A percentile compares a stretch with the other conserved stretches of the same genome.
These are phyloP conservation scores for Kurtzmaniella quercitrusa DNA, from an alignment of 1,139 yeast genomes.

Conservation along the genomic window DNA sequence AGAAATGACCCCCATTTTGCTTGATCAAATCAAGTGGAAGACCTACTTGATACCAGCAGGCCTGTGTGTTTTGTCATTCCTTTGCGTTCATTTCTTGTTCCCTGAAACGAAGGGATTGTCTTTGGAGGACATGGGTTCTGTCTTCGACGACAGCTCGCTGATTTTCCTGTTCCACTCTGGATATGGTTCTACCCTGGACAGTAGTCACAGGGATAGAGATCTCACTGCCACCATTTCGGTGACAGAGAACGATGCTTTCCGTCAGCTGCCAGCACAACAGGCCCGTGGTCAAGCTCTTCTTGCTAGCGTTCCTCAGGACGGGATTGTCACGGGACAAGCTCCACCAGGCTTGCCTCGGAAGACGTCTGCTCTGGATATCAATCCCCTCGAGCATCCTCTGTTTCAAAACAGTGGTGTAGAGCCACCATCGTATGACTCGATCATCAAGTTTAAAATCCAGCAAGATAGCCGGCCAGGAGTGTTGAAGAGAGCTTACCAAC, in stretches of 20 bases:
- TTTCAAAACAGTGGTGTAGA: conserved; percentile 27
- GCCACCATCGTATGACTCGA: conserved; percentile 34
- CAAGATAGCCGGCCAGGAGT: conserved; percentile 14
- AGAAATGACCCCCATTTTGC: conserved; percentile 81
- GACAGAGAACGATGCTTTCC: conserved; percentile 16
- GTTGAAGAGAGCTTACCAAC: background rate
- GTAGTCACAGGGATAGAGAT: conserved; percentile 1
- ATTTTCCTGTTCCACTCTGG: conserved; percentile 43
- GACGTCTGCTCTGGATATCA: conserved; percentile 21
- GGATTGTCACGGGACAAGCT: conserved; percentile 25
- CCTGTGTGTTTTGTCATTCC: conserved; percentile 65
- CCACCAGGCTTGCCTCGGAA: conserved; percentile 15
- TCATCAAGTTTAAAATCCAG: conserved; percentile 23
- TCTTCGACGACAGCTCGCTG: conserved; percentile 45
- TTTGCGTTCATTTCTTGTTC: conserved; percentile 48
- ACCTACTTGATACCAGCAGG: conserved; percentile 78
- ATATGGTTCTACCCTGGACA: conserved; percentile 11
- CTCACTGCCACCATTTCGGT: conserved; percentile 6
- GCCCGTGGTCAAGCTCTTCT: conserved; percentile 33
- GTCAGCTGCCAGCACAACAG: conserved; percentile 33
- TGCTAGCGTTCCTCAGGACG: conserved; percentile 16
- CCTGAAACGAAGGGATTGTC: conserved; percentile 55
- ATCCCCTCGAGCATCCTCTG: conserved; percentile 16
- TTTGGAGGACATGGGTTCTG: conserved; percentile 51
- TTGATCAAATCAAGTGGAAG: conserved; percentile 73